Conservation (phyloP, 495 filamentous ascomycete species). For the Trichocladium uniseriatum region DNA sequence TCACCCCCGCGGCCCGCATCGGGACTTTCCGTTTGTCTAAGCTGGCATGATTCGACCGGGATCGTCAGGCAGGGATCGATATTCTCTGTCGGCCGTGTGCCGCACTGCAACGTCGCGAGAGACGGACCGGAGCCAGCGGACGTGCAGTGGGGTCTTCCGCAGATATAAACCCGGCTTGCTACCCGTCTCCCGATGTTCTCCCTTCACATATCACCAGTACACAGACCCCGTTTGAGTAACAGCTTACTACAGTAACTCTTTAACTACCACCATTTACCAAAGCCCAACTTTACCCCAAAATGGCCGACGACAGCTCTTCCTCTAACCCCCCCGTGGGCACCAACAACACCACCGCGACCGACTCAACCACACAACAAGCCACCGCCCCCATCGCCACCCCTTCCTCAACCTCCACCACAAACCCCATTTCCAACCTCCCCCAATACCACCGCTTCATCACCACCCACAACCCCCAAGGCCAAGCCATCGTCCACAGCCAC, state of each 20-base stretch:
- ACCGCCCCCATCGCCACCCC: neutral
- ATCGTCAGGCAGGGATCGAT: too few relatives aligned
- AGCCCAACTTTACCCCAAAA: too few relatives aligned
- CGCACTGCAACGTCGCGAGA: neutral
- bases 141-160: neutral
- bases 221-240: too few relatives aligned
- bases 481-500: constrained; percentile 29
- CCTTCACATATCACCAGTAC: neutral
- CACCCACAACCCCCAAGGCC: constrained; percentile 28
- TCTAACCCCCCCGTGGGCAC: neutral
- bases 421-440: constrained; percentile 28
- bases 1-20: too few relatives aligned
- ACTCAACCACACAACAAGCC: constrained; percentile 3
- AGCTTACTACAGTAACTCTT: too few relatives aligned
- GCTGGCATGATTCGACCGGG: too few relatives aligned
- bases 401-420: neutral
- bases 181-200: neutral
- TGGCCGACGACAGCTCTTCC: too few relatives aligned
- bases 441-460: constrained; percentile 32
- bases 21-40: too few relatives aligned
- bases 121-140: neutral
- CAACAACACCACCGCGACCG: neutral
- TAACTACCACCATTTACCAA: too few relatives aligned
- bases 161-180: neutral
- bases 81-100: too few relatives aligned